Conservation (phyloP, 768 basidiomycete species). For the Phaeolepiota aurea region DNA sequence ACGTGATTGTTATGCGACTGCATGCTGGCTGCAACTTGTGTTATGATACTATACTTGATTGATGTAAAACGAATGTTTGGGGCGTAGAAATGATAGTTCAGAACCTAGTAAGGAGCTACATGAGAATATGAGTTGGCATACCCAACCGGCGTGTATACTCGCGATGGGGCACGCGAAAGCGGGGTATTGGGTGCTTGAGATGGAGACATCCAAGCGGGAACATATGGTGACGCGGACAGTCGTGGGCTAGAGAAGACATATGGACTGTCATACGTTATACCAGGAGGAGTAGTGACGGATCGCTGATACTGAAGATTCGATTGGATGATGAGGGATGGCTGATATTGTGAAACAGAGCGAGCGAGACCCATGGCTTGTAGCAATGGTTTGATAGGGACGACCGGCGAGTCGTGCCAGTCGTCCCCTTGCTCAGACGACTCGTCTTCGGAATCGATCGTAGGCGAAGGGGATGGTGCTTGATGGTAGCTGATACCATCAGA, state of each 20-base stretch:
- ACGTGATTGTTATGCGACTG: not conserved
- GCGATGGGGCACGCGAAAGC: slow-evolving; percentile 12
- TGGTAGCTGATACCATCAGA: slow-evolving; percentile 15
- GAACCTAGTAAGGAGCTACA: not conserved
- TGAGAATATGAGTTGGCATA: slow-evolving; percentile 3
- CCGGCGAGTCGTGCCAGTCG: slow-evolving; percentile 24
- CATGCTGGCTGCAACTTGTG: not conserved
- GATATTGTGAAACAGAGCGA: slow-evolving; percentile 11
- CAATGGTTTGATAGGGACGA: slow-evolving; percentile 23
- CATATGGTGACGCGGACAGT: slow-evolving; percentile 15
- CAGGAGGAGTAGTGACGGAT: not conserved
- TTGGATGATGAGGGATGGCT: slow-evolving; percentile 16
- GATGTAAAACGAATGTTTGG: not conserved
- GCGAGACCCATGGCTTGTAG: slow-evolving; percentile 18
- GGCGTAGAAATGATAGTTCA: not conserved
- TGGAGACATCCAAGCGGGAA: slow-evolving; percentile 21
- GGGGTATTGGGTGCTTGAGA: slow-evolving; percentile 9
- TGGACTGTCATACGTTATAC: slow-evolving; percentile 11
- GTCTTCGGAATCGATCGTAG: slow-evolving; percentile 6
- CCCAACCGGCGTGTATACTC: slow-evolving; percentile 6
- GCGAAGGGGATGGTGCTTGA: slow-evolving; percentile 3
- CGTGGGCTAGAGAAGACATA: slow-evolving; percentile 15
- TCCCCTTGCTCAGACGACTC: slow-evolving; percentile 14
- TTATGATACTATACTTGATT: not conserved
- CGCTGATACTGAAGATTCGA: slow-evolving; percentile 12